These are phyloP conservation scores for Daldinia concentrica DNA, from an alignment of 495 filamentous ascomycete genomes.

Conservation along the genomic window DNA sequence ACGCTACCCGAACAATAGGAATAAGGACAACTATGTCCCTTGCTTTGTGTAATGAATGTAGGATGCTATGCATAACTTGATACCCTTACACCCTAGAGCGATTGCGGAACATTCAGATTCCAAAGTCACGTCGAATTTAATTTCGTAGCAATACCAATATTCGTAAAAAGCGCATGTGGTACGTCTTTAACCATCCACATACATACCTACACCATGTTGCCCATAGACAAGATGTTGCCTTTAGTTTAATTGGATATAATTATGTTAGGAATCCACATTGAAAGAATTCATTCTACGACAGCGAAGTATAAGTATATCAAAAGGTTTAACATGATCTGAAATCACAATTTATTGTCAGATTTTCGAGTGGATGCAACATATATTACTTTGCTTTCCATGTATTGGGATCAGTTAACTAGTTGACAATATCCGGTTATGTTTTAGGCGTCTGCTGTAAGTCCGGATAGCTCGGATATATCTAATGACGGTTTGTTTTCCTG, in stretches of 20 bases:
- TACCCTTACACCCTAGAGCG: not conserved
- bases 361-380: too few species aligned
- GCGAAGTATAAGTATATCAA: too few species aligned
- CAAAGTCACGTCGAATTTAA: not conserved
- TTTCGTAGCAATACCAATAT: not conserved
- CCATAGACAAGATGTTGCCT: not conserved
- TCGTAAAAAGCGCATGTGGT: too few species aligned
- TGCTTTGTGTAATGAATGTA: not conserved
- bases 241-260: not conserved
- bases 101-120: not conserved
- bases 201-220: not conserved
- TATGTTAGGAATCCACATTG: not conserved
- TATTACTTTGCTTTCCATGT: too few species aligned
- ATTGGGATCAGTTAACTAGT: too few species aligned
- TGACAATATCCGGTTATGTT: too few species aligned
- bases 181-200: not conserved
- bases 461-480: constrained; percentile 24
- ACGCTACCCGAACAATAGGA: not conserved
- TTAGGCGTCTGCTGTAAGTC: not conserved
- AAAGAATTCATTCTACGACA: too few species aligned
- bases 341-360: too few species aligned
- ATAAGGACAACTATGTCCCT: not conserved
- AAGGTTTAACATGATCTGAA: too few species aligned
- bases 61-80: not conserved
- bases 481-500: not conserved